phyloP scores from a whole-genome alignment of 2,329 filamentous ascomycete species.

The Fusarium pseudonygamai region DNA sequence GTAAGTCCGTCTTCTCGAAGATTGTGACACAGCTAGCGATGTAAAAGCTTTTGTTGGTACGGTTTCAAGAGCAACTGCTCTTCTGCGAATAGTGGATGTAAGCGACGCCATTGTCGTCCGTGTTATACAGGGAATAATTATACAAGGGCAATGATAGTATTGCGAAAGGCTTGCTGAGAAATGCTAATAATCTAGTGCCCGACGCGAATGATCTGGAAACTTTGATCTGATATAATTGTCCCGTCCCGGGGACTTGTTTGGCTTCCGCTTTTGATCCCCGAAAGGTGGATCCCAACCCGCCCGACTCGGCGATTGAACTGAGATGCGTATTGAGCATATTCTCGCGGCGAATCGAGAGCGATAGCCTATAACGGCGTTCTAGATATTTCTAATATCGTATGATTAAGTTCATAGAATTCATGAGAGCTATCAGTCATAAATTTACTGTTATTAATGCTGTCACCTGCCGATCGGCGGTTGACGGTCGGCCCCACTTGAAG shows the following conservation, averaged over 20 bases:
- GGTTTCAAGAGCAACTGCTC: neutral
- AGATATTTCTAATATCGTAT: neutral
- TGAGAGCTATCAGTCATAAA: neutral
- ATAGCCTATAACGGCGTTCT: neutral
- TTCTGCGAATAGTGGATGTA: neutral
- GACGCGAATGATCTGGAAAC: neutral
- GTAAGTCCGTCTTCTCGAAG: neutral
- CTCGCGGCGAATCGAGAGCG: neutral
- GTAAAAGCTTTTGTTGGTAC: neutral
- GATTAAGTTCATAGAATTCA: accelerated
- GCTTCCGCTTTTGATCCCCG: neutral
- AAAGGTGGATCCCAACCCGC: neutral
- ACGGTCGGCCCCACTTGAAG: neutral
- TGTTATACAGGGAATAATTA: neutral
- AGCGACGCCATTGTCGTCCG: neutral
- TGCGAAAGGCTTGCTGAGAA: neutral
- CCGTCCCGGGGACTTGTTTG: slow-evolving; percentile 6
- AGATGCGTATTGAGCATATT: neutral
- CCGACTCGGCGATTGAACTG: slow-evolving; percentile 1
- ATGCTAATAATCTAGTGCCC: slow-evolving; percentile 1
- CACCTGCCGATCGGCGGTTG: too few relatives aligned
- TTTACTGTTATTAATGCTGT: too few relatives aligned
- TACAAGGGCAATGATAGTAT: neutral
- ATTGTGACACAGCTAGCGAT: neutral
- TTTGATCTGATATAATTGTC: neutral